These are phyloP conservation scores for Fusarium sp. DNA, from an alignment of 2,329 filamentous ascomycete genomes.

Conservation along the genomic window DNA sequence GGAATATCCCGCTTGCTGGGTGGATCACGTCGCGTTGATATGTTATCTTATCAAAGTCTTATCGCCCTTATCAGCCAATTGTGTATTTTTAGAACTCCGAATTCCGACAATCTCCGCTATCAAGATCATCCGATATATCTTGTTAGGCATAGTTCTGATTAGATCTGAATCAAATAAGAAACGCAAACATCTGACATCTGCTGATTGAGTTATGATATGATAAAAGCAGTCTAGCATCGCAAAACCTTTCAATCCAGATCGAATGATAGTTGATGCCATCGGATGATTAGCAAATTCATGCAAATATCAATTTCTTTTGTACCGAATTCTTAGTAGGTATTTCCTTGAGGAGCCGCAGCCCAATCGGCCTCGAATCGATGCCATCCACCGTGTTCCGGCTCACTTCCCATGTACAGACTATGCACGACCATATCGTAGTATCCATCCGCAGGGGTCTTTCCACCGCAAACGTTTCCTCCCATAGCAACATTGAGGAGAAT, in stretches of 20 bases:
- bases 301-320: neutral
- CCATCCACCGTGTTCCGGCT: slow-evolving; percentile 65
- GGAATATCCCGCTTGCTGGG: too few relatives aligned
- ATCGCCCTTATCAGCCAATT: neutral
- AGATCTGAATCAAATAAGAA: slow-evolving; percentile 4
- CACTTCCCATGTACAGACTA: slow-evolving; percentile 62
- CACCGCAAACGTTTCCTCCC: slow-evolving; percentile 68
- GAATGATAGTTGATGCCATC: neutral
- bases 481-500: slow-evolving; percentile 71
- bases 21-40: neutral
- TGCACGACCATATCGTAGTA: slow-evolving; percentile 68
- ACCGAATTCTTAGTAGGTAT: slow-evolving; percentile 45
- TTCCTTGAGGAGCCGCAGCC: slow-evolving; percentile 46
- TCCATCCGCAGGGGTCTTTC: slow-evolving; percentile 62
- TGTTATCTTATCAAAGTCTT: neutral
- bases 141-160: neutral
- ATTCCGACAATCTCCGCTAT: neutral
- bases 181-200: neutral
- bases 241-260: accelerated
- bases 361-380: slow-evolving; percentile 64
- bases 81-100: neutral
- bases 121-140: neutral
- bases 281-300: neutral
- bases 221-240: neutral
- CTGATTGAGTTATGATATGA: neutral